phyloP scores from a whole-genome alignment of 1,284 basidiomycete genomes.

The Pisolithus thermaeus region DNA sequence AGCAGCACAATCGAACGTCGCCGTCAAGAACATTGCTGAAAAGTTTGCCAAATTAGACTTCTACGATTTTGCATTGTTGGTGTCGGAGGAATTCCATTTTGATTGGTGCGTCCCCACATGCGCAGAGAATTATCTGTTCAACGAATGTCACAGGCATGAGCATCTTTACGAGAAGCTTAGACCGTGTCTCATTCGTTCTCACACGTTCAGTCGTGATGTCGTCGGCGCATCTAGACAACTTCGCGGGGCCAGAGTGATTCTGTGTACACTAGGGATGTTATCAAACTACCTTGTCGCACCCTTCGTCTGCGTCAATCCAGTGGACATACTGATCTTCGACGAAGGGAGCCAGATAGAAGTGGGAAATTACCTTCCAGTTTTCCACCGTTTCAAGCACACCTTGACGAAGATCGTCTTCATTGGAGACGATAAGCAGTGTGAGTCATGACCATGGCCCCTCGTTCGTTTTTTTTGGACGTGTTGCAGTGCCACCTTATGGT shows the following conservation, averaged over 20 bases:
- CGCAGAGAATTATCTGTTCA: not conserved
- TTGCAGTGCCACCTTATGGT: slow-evolving; percentile 44
- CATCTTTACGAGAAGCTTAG: too few relatives aligned
- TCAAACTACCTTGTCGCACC: slow-evolving; percentile 25
- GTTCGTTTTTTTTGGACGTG: slow-evolving; percentile 2
- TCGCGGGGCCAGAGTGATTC: slow-evolving; percentile 45
- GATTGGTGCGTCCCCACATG: slow-evolving; percentile 47
- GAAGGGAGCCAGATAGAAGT: slow-evolving; percentile 65
- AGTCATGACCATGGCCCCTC: slow-evolving; percentile 14
- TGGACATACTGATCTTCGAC: slow-evolving; percentile 51
- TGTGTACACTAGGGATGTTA: slow-evolving; percentile 48
- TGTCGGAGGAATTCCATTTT: slow-evolving; percentile 39
- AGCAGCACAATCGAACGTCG: slow-evolving; percentile 63
- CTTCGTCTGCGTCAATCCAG: slow-evolving; percentile 37
- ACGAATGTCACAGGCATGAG: slow-evolving; percentile 53
- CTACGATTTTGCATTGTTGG: slow-evolving; percentile 34
- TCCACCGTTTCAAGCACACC: slow-evolving; percentile 37
- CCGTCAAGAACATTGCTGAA: slow-evolving; percentile 50
- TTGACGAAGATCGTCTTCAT: slow-evolving; percentile 66
- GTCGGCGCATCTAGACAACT: slow-evolving; percentile 19
- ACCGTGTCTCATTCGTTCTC: too few relatives aligned
- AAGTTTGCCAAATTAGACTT: slow-evolving; percentile 35
- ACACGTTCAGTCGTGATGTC: too few relatives aligned
- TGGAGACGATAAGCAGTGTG: slow-evolving; percentile 73
- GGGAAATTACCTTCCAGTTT: slow-evolving; percentile 51